phyloP scores from a whole-genome alignment of 345 rosid species.

The Aquilaria sinensis region DNA sequence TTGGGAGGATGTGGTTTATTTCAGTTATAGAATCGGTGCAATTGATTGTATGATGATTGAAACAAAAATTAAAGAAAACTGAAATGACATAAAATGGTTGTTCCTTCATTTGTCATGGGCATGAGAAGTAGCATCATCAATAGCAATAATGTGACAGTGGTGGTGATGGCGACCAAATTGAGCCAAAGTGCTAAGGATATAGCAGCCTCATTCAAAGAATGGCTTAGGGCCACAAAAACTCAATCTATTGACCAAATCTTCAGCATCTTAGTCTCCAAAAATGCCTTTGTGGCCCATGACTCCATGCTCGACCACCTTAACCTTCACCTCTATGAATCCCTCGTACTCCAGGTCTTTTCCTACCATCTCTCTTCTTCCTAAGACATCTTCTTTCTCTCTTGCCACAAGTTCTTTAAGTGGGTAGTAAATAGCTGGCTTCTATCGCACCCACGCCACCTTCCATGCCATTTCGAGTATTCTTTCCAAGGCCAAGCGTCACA shows the following conservation, averaged over 20 bases:
- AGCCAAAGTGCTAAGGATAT: conserved; percentile 23
- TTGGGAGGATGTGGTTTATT: no score
- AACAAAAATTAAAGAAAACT: no score
- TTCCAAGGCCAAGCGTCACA: conserved; percentile 32
- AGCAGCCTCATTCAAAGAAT: conserved; percentile 39
- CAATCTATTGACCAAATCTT: conserved; percentile 34
- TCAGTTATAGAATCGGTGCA: no score
- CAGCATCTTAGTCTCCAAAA: conserved; percentile 24
- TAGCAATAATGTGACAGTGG: no score
- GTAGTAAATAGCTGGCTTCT: conserved; percentile 42
- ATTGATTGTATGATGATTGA: no score
- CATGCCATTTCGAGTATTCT: conserved; percentile 71
- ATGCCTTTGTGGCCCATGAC: conserved; percentile 17
- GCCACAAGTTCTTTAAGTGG: conserved; percentile 92
- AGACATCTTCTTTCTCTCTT: conserved; percentile 36
- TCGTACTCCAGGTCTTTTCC: conserved; percentile 54
- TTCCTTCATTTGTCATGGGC: no score
- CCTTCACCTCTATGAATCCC: conserved; percentile 42
- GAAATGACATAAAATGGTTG: no score
- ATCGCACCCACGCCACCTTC: conserved; percentile 58
- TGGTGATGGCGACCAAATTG: no score
- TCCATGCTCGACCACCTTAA: conserved; percentile 34
- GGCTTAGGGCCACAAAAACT: conserved; percentile 40
- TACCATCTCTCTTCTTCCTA: conserved; percentile 27
- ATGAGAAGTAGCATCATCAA: no score